Conservation (phyloP, 129 eudicot species). For the Tagetes erecta region DNA sequence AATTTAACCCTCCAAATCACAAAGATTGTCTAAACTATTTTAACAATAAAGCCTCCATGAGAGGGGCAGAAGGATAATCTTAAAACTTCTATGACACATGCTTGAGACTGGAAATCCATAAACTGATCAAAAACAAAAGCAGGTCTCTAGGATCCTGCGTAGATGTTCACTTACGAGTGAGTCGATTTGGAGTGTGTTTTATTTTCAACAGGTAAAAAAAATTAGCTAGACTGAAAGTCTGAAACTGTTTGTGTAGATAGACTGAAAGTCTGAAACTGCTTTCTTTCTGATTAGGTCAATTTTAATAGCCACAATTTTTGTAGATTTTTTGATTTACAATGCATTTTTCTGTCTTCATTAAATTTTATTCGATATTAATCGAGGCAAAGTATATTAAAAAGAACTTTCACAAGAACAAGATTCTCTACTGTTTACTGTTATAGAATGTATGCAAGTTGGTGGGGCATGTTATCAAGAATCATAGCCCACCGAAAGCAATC, state of each 20-base stretch:
- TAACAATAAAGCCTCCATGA: background rate
- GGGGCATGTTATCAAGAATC: slow-evolving; percentile 50
- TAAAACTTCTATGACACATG: slow-evolving; percentile 9
- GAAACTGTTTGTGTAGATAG: background rate
- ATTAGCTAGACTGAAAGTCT: too few relatives aligned
- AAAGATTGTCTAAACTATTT: slow-evolving; percentile 6
- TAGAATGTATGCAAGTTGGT: slow-evolving; percentile 39
- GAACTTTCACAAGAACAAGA: slow-evolving; percentile 24
- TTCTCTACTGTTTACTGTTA: slow-evolving; percentile 16
- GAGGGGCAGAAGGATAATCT: background rate
- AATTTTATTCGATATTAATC: slow-evolving; percentile 10
- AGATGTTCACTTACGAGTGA: background rate
- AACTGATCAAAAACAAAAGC: background rate
- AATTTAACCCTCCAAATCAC: background rate
- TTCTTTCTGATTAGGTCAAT: background rate
- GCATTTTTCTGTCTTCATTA: background rate
- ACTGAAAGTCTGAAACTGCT: background rate
- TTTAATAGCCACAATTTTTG: slow-evolving; percentile 4
- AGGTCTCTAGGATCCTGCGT: background rate
- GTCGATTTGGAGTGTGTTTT: background rate
- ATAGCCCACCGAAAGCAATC: slow-evolving; percentile 40
- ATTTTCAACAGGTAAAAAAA: background rate
- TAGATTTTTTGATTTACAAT: background rate
- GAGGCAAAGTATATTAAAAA: slow-evolving; percentile 9
- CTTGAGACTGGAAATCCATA: slow-evolving; percentile 1